Percentiles rank a stretch among this genome's conserved stretches.
These are phyloP conservation scores for Sugiyamaella floridensis DNA, from an alignment of 805 yeast species.

Conservation along the genomic window DNA sequence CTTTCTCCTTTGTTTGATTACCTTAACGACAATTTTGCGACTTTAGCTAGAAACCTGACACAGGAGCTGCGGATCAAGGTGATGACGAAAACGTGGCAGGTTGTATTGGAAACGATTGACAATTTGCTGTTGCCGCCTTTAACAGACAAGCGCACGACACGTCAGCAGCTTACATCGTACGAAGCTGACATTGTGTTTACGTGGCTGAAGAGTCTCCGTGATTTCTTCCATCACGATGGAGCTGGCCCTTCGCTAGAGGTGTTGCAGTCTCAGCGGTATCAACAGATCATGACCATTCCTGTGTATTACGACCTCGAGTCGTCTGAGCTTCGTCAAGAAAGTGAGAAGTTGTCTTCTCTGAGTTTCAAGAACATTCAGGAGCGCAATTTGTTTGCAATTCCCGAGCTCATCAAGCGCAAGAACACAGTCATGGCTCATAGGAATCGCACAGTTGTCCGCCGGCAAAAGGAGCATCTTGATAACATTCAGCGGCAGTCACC, in stretches of 20 bases:
- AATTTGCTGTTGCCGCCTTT: constrained; percentile 67
- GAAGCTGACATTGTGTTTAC: constrained; percentile 64
- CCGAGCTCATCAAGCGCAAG: constrained; percentile 48
- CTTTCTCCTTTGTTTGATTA: constrained; percentile 69
- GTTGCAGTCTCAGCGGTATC: constrained; percentile 56
- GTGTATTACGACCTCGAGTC: constrained; percentile 53
- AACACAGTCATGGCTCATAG: constrained; percentile 70
- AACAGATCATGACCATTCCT: constrained; percentile 56
- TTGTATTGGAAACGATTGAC: constrained; percentile 62
- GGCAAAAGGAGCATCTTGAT: constrained; percentile 40
- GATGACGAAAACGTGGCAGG: constrained; percentile 77
- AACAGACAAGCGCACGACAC: constrained; percentile 31
- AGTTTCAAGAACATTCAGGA: constrained; percentile 45
- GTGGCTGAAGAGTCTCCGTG: constrained; percentile 66
- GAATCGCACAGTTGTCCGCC: constrained; percentile 48
- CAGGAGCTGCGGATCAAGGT: constrained; percentile 51
- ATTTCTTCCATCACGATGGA: constrained; percentile 74
- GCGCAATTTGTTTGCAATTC: constrained; percentile 37
- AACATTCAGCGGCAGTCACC: constrained; percentile 42
- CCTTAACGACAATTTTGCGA: constrained; percentile 58
- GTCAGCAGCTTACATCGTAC: constrained; percentile 42
- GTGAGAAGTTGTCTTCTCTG: constrained; percentile 51
- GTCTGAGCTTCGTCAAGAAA: constrained; percentile 45
- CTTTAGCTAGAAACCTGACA: constrained; percentile 54
- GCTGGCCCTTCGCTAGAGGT: constrained; percentile 68